Base-by-base conservation (phyloP, 352 stramenopile genomes). In the Phytophthora lateralis region DNA sequence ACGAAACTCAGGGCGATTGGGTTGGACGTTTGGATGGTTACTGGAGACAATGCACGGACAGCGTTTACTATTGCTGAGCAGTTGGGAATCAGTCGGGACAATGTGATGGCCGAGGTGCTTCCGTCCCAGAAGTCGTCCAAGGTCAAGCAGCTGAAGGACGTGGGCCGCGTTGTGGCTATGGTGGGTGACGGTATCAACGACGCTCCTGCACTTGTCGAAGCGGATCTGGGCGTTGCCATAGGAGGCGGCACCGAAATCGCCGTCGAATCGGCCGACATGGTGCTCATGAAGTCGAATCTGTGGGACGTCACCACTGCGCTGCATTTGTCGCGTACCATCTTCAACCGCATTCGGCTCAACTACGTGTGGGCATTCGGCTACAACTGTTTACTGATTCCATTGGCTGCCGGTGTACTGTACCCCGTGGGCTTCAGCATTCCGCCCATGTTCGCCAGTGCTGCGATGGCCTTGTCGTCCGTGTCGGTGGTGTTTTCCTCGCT, bases 141-240 rank as follows among this genome's bases (percentile, higher is more conserved):
- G 52, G 85, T 99, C 6, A 90, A 91, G 66, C 64, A 87, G 42
- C 75, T 99, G 20, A 91, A 98, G 67, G 80, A 66, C 39, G 46
- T 74, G 18, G 93, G 91, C 6, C 80, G 89, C 20, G 38, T 77
- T 12, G 96, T 99, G 17, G 94, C 90, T 4, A 98, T 99, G 93
- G 89, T 99, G 10, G 96, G 96, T 9, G 96, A 99, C 63, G 97
- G 96, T 27, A 95, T 99, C 65, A 99, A 99, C 72, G 98, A 99
- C 73, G 97, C 95, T 6, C 97, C 97, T 14, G 97, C 97, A 6
- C 71, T 99, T 5, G 96, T 96, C 5, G 87, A 98, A 72, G 96
- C 97, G 4, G 89, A 99, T 69, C 74, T 99, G 12, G 98, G 97
- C 3, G 97, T 99, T 34, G 95, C 95, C 12, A 91, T 98, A 32